Percentiles rank a stretch among this genome's conserved stretches.
phyloP scores from a whole-genome alignment of 768 basidiomycete species.

The Wakefieldia striispora region DNA sequence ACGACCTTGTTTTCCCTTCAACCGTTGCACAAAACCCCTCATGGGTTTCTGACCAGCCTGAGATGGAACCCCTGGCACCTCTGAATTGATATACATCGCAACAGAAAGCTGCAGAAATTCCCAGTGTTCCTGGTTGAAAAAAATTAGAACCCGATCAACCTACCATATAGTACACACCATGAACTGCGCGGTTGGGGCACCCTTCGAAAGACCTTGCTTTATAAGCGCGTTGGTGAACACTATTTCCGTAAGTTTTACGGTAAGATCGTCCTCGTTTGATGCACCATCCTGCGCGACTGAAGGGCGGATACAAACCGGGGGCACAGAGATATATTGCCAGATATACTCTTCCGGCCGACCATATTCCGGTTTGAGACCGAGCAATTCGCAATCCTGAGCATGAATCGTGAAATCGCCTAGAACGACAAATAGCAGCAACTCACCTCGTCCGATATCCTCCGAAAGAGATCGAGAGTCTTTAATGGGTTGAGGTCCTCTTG shows the following conservation, averaged over 20 bases:
- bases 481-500: slow-evolving; percentile 94
- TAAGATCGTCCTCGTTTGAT: slow-evolving; percentile 97
- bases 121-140: slow-evolving; percentile 81
- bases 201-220: slow-evolving; percentile 84
- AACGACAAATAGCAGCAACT: slow-evolving; percentile 2
- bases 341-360: slow-evolving; percentile 96
- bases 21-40: slow-evolving; percentile 93
- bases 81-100: slow-evolving; percentile 98
- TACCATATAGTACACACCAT: slow-evolving; percentile 52
- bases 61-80: slow-evolving; percentile 88
- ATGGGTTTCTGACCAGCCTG: slow-evolving; percentile 91
- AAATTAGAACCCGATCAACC: slow-evolving; percentile 1
- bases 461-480: slow-evolving; percentile 90
- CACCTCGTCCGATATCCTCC: slow-evolving; percentile 89
- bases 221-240: slow-evolving; percentile 92
- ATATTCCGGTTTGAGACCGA: slow-evolving; percentile 84
- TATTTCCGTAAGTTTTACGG: slow-evolving; percentile 96
- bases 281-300: slow-evolving; percentile 98
- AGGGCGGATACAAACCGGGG: slow-evolving; percentile 95
- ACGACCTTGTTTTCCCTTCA: slow-evolving; percentile 98
- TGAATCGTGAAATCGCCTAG: slow-evolving; percentile 2
- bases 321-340: slow-evolving; percentile 99
- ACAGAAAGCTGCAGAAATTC: slow-evolving; percentile 93
- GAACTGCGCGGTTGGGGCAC: slow-evolving; percentile 82
- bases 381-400: slow-evolving; percentile 85